phyloP scores from a whole-genome alignment of 208 protist species.

The Wallacemonas sp. region DNA sequence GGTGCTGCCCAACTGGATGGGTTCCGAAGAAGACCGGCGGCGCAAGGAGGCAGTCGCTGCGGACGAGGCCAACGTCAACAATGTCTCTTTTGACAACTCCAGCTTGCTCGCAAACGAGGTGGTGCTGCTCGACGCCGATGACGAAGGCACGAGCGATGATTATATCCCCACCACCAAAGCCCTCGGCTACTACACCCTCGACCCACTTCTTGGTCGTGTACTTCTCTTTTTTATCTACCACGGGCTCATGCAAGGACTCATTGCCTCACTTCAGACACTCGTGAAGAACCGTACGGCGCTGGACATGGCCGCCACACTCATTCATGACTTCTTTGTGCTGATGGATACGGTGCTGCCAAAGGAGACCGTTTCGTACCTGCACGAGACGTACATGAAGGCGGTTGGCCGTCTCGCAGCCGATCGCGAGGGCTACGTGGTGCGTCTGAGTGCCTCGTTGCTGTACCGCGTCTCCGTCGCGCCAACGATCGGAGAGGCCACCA shows the following conservation, averaged over 20 bases:
- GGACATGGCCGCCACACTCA: slow-evolving; percentile 54
- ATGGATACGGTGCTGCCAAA: slow-evolving; percentile 88
- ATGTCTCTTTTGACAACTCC: slow-evolving; percentile 17
- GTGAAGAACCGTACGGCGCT: slow-evolving; percentile 48
- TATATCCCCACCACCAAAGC: slow-evolving; percentile 85
- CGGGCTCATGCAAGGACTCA: slow-evolving; percentile 83
- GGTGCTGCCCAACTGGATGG: slow-evolving; percentile 62
- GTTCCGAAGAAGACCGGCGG: slow-evolving; percentile 63
- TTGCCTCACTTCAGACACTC: slow-evolving; percentile 60
- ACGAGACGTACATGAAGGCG: slow-evolving; percentile 76
- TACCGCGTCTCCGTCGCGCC: slow-evolving; percentile 27
- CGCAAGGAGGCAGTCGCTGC: slow-evolving; percentile 22
- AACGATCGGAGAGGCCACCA: slow-evolving; percentile 5
- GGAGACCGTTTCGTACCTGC: slow-evolving; percentile 64
- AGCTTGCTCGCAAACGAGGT: slow-evolving; percentile 23
- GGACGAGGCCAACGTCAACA: slow-evolving; percentile 7
- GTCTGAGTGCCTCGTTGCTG: slow-evolving; percentile 49
- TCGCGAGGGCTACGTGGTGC: slow-evolving; percentile 65
- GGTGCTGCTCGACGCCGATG: slow-evolving; percentile 21
- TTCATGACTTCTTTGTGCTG: slow-evolving; percentile 84
- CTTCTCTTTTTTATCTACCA: slow-evolving; percentile 78
- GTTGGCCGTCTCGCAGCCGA: slow-evolving; percentile 64
- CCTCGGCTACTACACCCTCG: slow-evolving; percentile 82
- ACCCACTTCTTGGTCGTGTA: slow-evolving; percentile 70
- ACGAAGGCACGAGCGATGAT: slow-evolving; percentile 26